These are phyloP conservation scores for Myriangium duriaei DNA, from an alignment of 2,329 filamentous ascomycete species.

Conservation along the genomic window DNA sequence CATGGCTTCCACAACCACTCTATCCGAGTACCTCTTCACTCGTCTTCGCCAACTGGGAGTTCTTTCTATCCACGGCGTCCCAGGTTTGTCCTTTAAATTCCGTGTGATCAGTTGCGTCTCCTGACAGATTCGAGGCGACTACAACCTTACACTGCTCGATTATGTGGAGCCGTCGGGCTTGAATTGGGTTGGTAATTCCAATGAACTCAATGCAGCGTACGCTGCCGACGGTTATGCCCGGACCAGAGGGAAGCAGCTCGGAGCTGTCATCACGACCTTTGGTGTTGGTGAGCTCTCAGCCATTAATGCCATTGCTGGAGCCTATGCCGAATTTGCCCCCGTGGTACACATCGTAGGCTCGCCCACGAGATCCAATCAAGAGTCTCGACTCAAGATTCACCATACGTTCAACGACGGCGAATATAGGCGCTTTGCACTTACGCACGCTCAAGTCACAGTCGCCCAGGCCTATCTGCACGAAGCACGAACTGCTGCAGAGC, in stretches of 20 bases:
- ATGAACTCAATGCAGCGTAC: constrained; percentile 37
- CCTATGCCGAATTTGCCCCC: constrained; percentile 59
- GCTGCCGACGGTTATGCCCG: constrained; percentile 71
- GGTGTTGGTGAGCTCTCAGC: constrained; percentile 59
- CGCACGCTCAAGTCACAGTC: constrained; percentile 18
- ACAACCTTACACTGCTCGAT: constrained; percentile 23
- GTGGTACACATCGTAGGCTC: constrained; percentile 50
- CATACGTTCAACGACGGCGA: constrained; percentile 19
- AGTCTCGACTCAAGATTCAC: constrained; percentile 17
- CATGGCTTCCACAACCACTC: too few species aligned
- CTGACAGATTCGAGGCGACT: too few species aligned
- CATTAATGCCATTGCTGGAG: constrained; percentile 61
- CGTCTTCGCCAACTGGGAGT: constrained; percentile 33
- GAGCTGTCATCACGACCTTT: constrained; percentile 61
- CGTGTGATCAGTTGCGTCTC: too few species aligned
- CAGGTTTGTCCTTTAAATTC: too few species aligned
- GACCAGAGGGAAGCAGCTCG: constrained; percentile 57
- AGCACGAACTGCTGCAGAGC: constrained; percentile 13
- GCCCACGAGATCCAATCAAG: constrained; percentile 22
- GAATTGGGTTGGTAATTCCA: constrained; percentile 25
- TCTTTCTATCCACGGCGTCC: constrained; percentile 35
- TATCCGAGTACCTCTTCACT: constrained; percentile 24
- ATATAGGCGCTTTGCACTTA: constrained; percentile 18
- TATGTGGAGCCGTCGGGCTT: constrained; percentile 24
- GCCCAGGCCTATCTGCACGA: constrained; percentile 16